Base-by-base conservation (phyloP, 1,284 basidiomycete species). In the Cryptococcus sp. region DNA sequence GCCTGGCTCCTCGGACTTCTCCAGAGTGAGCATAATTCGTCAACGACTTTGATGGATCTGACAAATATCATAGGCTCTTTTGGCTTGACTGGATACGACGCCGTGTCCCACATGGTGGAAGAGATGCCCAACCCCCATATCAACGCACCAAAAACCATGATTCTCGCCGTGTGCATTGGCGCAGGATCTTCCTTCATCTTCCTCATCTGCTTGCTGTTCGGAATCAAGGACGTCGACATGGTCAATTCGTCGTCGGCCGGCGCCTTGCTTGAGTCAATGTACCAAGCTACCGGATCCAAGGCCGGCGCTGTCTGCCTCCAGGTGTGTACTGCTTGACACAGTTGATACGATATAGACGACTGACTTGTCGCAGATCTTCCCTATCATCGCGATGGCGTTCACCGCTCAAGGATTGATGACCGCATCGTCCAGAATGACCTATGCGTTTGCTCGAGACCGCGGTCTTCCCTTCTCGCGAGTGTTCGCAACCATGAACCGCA, bases 371-470 rank as follows among this genome's bases (percentile, higher is more conserved):
- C 60, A 71, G 41, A 73, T 78, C 53, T 79, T 81, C 65, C 78
- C 80, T 1, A 73, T 80, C 47, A 58, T 73, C 34, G 72, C 68
- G 19, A 80, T 81, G 80, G 70, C 68, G 16, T 72, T 73, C 61
- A 67, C 68, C 17, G 64, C 68, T 15, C 65, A 67, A 54, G 73
- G 85, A 20, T 83, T 86, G 61, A 81, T 84, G 57, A 86, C 85
- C 49, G 85, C 85, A 2, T 83, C 85, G 13, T 87, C 86, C 1
- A 82, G 88, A 19, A 85, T 87, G 68, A 85, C 84, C 1, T 86
- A 85, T 79, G 84, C 85, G 39, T 88, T 89, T 63, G 87, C 87
- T 0, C 81, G 87, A 1, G 88, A 89, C 75, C 78, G 81, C 53
- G 87, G 86, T 8, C 80, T 89, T 20, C 86, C 86, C 1, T 83